These are phyloP conservation scores for Phytophthora hybrid DNA, from an alignment of 352 stramenopile genomes.

Conservation along the genomic window DNA sequence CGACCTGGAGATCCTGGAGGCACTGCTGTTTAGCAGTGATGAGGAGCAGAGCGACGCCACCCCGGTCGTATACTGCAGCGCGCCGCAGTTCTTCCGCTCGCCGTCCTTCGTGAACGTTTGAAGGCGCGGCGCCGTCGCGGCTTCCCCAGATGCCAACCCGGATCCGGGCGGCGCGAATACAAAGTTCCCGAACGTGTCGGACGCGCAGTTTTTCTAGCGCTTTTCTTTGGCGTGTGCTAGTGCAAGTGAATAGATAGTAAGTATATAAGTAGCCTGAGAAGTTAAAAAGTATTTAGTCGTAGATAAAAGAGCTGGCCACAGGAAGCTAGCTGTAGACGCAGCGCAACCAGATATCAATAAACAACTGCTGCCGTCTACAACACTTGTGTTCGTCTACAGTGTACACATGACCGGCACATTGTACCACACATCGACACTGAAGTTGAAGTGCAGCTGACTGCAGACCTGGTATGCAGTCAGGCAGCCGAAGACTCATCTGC, in stretches of 20 bases:
- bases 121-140: constrained; percentile 36
- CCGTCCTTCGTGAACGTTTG: constrained; percentile 51
- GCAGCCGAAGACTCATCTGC: no score
- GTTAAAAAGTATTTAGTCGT: constrained; percentile 35
- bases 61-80: constrained; percentile 33
- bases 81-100: constrained; percentile 32
- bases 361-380: constrained; percentile 19
- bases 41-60: constrained; percentile 46
- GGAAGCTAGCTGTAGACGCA: constrained; percentile 26
- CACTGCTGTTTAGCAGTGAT: constrained; percentile 64
- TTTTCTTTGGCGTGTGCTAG: constrained; percentile 7
- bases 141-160: constrained; percentile 31
- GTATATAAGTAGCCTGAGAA: constrained; percentile 10
- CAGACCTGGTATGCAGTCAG: no score
- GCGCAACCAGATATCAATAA: constrained; percentile 23
- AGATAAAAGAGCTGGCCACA: constrained; percentile 21
- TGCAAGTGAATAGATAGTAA: constrained; percentile 31
- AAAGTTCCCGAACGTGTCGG: constrained; percentile 36
- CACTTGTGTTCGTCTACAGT: constrained; percentile 23
- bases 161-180: constrained; percentile 38
- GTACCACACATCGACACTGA: constrained; percentile 4
- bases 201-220: constrained; percentile 29
- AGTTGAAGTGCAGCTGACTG: no score
- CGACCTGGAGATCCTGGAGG: constrained; percentile 63
- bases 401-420: constrained; percentile 2